Base-by-base conservation (phyloP, 371 early-diverging fungal species). In the Mortierella polycephala region DNA sequence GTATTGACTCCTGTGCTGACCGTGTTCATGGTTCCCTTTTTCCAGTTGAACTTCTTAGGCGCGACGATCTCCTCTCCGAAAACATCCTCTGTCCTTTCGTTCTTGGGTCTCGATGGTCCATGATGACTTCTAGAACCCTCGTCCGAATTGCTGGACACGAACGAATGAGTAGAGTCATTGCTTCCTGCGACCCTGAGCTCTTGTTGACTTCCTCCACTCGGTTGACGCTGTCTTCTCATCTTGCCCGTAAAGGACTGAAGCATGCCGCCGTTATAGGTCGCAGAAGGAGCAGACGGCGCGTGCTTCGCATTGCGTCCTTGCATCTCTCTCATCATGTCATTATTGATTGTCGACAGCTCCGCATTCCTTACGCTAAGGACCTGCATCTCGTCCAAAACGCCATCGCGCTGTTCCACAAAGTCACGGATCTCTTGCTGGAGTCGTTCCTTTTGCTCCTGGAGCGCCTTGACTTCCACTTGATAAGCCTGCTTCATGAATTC, bases 361-460 rank as follows among this genome's bases (percentile, higher is more conserved):
- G 87, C 86, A 40, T 86, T 88, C 41, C 86, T 83, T 21, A 85
- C 86, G 44, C 85, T 86, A 53, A 86, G 80, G 65, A 85, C 80
- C 49, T 86, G 83, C 79, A 86, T 85, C 61, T 87, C 86, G 59
- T 84, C 82, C 21, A 86, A 65, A 7, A 84, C 79, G 10, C 80
- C 79, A 37, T 83, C 80, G 0, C 86, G 59, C 21, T 77, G 62
- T 11, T 81, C 80, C 47, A 66, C 60, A 47, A 54, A 79, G 2
- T 53, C 44, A 44, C 59, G 66, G 49, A 79, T 72, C 49, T 81
- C 81, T 3, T 50, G 58, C 46, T 75, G 75, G 11, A 81, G 62
- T 10, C 58, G 64, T 45, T 74, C 75, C 40, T 75, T 74, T 30
- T 74, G 71, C 20, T 75, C 75, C 51, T 81, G 81, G 0, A 79